phyloP scores from a whole-genome alignment of 169 alveolate genomes.

The Plasmodium blacklocki region DNA sequence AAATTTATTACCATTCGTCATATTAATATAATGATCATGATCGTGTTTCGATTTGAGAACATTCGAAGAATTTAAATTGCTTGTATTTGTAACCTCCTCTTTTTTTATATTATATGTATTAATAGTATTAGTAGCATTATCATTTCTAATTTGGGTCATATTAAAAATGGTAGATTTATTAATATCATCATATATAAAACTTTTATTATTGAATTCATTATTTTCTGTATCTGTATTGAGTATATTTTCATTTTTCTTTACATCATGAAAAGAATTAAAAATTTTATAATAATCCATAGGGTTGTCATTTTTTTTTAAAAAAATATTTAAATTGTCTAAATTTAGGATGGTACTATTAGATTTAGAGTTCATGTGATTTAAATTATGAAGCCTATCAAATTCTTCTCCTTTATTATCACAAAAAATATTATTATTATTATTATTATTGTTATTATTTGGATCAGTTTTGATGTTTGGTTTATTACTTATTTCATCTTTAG shows the following conservation, averaged over 20 bases:
- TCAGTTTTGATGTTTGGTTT: background rate
- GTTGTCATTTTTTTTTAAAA: slow-evolving; percentile 6
- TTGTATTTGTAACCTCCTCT: background rate
- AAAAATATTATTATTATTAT: background rate
- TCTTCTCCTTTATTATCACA: background rate
- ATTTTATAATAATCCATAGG: slow-evolving; percentile 2
- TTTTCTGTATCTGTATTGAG: too few relatives aligned
- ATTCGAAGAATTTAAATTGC: too few relatives aligned
- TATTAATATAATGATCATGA: too few relatives aligned
- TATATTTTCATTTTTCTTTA: background rate
- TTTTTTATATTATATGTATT: background rate
- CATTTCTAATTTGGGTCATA: background rate
- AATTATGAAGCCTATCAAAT: background rate
- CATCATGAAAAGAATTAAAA: background rate
- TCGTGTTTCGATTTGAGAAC: too few relatives aligned
- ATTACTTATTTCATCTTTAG: background rate
- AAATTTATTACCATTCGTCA: too few relatives aligned
- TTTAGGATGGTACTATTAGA: background rate
- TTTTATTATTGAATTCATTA: too few relatives aligned
- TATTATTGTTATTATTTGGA: background rate
- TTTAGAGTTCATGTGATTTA: background rate
- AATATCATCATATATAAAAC: too few relatives aligned
- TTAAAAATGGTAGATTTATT: too few relatives aligned
- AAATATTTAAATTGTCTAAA: slow-evolving; percentile 6
- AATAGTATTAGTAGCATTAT: background rate